phyloP scores from a whole-genome alignment of 106 monocot species.

The Apostasia shenzhenica region DNA sequence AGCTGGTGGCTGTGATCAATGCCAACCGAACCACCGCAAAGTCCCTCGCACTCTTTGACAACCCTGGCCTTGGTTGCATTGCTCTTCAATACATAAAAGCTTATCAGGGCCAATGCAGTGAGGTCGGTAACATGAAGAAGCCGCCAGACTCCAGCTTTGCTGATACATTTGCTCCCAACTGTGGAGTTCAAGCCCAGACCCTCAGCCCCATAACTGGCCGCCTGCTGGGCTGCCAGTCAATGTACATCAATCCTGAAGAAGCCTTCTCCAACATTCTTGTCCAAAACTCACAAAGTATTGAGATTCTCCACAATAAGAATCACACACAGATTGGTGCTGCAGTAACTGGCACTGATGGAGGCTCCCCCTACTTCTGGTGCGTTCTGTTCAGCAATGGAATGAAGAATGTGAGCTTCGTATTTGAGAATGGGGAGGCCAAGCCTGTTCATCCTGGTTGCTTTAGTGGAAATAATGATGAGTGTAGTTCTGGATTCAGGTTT shows the following conservation, averaged over 20 bases:
- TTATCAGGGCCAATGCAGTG: constrained; percentile 64
- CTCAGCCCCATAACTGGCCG: constrained; percentile 76
- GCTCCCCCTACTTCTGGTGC: constrained; percentile 83
- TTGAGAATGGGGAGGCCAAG: constrained; percentile 51
- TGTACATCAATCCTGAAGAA: constrained; percentile 40
- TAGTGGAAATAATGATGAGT: constrained; percentile 79
- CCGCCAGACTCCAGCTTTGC: constrained; percentile 54
- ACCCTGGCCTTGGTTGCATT: constrained; percentile 80
- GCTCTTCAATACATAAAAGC: constrained; percentile 84
- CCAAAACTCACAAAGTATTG: constrained; percentile 31
- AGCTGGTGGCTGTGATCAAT: constrained; percentile 60
- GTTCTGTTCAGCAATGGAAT: constrained; percentile 70
- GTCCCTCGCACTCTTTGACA: constrained; percentile 46
- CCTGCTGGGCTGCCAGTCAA: constrained; percentile 65
- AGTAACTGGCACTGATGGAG: constrained; percentile 66
- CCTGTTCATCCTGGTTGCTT: constrained; percentile 56
- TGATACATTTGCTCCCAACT: constrained; percentile 75
- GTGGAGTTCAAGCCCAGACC: constrained; percentile 46
- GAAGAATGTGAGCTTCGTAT: constrained; percentile 47
- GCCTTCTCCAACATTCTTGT: constrained; percentile 57
- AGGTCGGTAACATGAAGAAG: constrained; percentile 51
- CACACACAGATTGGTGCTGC: constrained; percentile 79
- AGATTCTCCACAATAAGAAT: constrained; percentile 68
- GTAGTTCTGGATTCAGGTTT: constrained; percentile 22
- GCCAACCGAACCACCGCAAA: constrained; percentile 70